phyloP scores from a whole-genome alignment of 805 yeast species.

The Kodamaea neixiangensis region DNA sequence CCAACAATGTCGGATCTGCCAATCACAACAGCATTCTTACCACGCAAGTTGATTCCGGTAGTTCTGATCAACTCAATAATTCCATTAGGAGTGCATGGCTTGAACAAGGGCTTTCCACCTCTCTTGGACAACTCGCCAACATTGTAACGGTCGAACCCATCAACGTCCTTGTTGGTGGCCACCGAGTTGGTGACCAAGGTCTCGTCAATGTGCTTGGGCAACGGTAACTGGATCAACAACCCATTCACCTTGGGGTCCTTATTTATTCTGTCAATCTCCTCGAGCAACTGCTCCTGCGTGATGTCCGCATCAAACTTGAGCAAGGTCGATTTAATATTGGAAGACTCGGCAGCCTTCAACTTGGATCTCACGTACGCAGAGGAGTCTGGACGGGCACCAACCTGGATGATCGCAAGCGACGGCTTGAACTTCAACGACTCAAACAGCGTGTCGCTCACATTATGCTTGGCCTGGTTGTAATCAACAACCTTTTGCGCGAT shows the following conservation, averaged over 20 bases:
- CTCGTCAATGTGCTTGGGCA: constrained; percentile 81
- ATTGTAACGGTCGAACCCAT: constrained; percentile 88
- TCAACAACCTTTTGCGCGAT: constrained; percentile 43
- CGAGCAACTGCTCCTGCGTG: constrained; percentile 60
- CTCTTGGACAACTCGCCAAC: constrained; percentile 89
- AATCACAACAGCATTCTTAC: constrained; percentile 84
- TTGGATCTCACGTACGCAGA: constrained; percentile 90
- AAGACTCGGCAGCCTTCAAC: constrained; percentile 83
- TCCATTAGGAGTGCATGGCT: constrained; percentile 97
- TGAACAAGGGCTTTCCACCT: constrained; percentile 78
- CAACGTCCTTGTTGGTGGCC: constrained; percentile 84
- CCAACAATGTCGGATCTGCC: constrained; percentile 98
- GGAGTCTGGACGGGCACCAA: constrained; percentile 88
- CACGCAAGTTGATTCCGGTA: constrained; percentile 66
- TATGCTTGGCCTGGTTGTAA: constrained; percentile 26
- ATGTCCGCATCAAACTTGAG: constrained; percentile 64
- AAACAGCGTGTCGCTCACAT: constrained; percentile 18
- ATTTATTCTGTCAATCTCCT: constrained; percentile 63
- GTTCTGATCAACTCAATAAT: constrained; percentile 76
- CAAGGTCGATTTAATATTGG: constrained; percentile 69
- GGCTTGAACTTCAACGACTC: constrained; percentile 60
- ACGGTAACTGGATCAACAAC: constrained; percentile 83
- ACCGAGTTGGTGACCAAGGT: constrained; percentile 79
- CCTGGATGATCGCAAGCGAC: constrained; percentile 79
- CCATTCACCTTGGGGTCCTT: constrained; percentile 81